Evolutionary conservation across 2,329 filamentous ascomycete species (phyloP).

Genomic region (Alternaria incomplexa): DNA sequence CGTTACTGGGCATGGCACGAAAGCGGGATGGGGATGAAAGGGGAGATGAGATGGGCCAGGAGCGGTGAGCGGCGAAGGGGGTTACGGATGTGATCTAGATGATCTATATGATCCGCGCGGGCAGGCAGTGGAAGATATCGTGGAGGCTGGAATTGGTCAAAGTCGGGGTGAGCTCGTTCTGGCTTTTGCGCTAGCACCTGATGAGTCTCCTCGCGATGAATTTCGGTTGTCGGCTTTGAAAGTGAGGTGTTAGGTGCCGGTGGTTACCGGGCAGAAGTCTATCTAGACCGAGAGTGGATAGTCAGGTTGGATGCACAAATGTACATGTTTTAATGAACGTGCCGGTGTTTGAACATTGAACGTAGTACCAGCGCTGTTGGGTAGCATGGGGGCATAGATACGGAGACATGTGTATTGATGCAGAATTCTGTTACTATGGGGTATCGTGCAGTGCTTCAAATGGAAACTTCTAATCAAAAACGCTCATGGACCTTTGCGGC

Average conservation of each 20-base stretch:
- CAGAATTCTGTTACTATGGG: background rate
- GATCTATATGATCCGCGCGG: background rate
- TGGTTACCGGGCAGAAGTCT: background rate
- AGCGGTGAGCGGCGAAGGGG: background rate
- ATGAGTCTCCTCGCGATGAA: background rate
- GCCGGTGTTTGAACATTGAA: no score
- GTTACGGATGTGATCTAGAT: background rate
- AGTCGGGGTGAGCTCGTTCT: background rate
- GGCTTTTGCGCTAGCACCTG: background rate
- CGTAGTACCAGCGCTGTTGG: no score
- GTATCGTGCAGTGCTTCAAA: background rate
- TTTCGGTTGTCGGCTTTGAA: background rate
- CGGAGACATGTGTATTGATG: background rate
- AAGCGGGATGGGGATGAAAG: background rate
- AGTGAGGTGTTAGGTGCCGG: background rate
- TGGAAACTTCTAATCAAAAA: background rate
- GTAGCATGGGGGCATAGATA: no score
- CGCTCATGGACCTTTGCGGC: conserved; percentile 3
- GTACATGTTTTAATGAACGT: background rate
- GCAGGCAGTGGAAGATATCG: background rate
- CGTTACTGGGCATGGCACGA: background rate
- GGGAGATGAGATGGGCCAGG: background rate
- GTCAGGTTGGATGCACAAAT: background rate
- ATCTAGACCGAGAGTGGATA: background rate
- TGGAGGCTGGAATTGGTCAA: background rate